Base-by-base conservation (phyloP, 495 filamentous ascomycete species). In the Penicillium flavigenum region DNA sequence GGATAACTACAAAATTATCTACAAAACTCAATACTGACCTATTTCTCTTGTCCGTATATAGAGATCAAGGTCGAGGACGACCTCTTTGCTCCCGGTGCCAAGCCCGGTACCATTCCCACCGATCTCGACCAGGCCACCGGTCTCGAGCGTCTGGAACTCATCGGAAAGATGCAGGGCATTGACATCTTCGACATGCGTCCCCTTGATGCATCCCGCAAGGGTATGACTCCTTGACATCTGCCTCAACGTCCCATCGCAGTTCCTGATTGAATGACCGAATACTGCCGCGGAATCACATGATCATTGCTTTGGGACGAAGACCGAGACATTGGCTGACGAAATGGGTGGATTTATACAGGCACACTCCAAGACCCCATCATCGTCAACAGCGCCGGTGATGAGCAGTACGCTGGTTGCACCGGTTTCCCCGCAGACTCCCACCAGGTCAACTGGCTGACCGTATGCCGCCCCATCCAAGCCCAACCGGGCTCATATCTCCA, bases 141-240 rank as follows among this genome's bases (percentile, higher is more conserved):
- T 84, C 81, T 99, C 50, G 94, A 99, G 81, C 93, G 94, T 78
- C 84, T 99, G 66, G 94, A 99, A 76, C 92, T 99, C 66, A 79
- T 98, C 76, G 94, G 94, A 75, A 99, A 99, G 84, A 96, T 97
- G 88, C 89, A 98, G 81, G 91, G 94, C 63, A 81, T 99, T 60
- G 94, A 99, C 74, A 81, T 98, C 70, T 99, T 98, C 78, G 95
- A 99, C 76, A 96, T 96, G 92, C 88, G 86, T 76, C 95, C 94
- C 44, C 81, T 99, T 61, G 92, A 96, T 79, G 83, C 94, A 36
- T 92, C 88, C 63, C 85, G 94, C 58, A 86, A 84, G 79, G 91
- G 90, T 90, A 77, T 56, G 83, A 36, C 3, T 4, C 42, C 6
- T 31, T 41, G 4, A 42, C 2, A 6, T 29, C 5, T 69, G 31